phyloP scores from a whole-genome alignment of 176 grass and related monocot genomes.

The Zoysia pacifica region DNA sequence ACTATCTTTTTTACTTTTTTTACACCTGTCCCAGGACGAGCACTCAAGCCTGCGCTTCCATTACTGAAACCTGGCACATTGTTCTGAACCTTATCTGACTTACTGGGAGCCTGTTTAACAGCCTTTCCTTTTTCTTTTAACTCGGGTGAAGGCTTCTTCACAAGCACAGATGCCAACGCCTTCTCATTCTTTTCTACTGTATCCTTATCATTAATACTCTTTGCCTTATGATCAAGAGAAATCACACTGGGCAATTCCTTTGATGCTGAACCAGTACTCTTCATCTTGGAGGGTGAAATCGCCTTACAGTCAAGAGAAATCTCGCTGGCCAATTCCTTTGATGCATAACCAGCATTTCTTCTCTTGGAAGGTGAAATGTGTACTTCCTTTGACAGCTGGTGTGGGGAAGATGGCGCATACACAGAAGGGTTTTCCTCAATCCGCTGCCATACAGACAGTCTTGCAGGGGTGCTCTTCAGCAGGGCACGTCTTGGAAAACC shows the following conservation, averaged over 20 bases:
- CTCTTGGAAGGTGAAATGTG: constrained; percentile 50
- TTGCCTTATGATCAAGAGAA: constrained; percentile 47
- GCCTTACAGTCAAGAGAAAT: constrained; percentile 41
- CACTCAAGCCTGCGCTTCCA: constrained; percentile 20
- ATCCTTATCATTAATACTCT: constrained; percentile 41
- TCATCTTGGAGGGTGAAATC: not conserved
- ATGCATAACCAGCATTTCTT: constrained; percentile 19
- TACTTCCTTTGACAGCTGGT: constrained; percentile 32
- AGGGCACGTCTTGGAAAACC: constrained; percentile 31
- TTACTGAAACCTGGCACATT: constrained; percentile 24
- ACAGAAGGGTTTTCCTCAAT: constrained; percentile 65
- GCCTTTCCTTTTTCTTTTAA: constrained; percentile 46
- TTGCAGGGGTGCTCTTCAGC: constrained; percentile 54
- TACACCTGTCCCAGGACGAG: constrained; percentile 25
- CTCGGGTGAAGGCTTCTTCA: constrained; percentile 47
- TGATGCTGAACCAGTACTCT: constrained; percentile 26
- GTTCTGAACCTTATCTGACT: constrained; percentile 37
- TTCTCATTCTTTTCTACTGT: constrained; percentile 54
- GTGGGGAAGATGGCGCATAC: constrained; percentile 39
- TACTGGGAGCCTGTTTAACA: constrained; percentile 43
- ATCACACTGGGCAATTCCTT: constrained; percentile 45
- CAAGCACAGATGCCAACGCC: constrained; percentile 47
- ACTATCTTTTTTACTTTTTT: constrained; percentile 61
- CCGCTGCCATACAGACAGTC: constrained; percentile 84
- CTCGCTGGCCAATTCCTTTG: constrained; percentile 38